Percentiles rank a stretch among this genome's conserved stretches.
Evolutionary conservation across 768 basidiomycete species (phyloP).

Genomic region (Rhizopogon vinicolor): DNA sequence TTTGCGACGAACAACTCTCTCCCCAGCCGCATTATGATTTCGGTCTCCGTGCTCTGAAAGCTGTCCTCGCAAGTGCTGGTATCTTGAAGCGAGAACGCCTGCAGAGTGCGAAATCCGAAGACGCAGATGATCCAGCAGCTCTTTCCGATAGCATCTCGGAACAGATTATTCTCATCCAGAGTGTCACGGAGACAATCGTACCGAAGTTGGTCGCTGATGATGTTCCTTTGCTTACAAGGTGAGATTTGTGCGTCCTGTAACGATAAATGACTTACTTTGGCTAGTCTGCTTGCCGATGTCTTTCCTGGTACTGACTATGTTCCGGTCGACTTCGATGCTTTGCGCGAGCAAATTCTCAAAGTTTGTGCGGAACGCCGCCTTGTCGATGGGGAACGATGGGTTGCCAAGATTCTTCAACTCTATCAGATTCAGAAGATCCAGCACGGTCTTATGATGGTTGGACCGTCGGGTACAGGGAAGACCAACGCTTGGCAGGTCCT

Average conservation of each 20-base stretch:
- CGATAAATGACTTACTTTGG: background rate
- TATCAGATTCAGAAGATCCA: constrained; percentile 99
- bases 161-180: constrained; percentile 96
- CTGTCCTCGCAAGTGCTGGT: constrained; percentile 94
- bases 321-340: constrained; percentile 81
- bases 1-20: constrained; percentile 95
- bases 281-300: constrained; percentile 88
- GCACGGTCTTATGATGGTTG: constrained; percentile 99
- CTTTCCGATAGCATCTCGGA: constrained; percentile 77
- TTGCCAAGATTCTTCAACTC: constrained; percentile 92
- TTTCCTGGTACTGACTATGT: constrained; percentile 94
- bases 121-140: constrained; percentile 38
- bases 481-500: constrained; percentile 96
- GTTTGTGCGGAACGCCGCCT: constrained; percentile 86
- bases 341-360: constrained; percentile 80
- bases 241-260: constrained; percentile 11
- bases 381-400: constrained; percentile 85
- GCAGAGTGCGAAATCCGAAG: constrained; percentile 38
- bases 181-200: constrained; percentile 97
- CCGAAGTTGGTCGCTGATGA: constrained; percentile 98
- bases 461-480: constrained; percentile 95
- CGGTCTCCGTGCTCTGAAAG: constrained; percentile 94
- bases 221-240: constrained; percentile 92
- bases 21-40: constrained; percentile 99
- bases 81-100: constrained; percentile 93